Evolutionary conservation across 2,329 filamentous ascomycete species (phyloP).

Genomic region (Penicillium frequentans): DNA sequence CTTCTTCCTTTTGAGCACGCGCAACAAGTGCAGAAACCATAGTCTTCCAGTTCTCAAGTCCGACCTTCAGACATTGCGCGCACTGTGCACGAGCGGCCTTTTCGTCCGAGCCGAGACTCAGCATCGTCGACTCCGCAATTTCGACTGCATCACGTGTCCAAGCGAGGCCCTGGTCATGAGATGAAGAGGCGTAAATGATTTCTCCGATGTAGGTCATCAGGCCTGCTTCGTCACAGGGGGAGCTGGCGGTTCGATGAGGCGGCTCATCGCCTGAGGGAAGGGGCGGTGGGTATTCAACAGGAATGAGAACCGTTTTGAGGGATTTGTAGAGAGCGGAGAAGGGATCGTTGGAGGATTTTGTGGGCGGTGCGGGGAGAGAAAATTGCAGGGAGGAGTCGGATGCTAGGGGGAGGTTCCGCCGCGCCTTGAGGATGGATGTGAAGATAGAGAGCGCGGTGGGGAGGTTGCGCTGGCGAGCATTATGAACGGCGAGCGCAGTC

Average conservation of each 20-base stretch:
- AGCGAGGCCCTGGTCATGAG: constrained; percentile 69
- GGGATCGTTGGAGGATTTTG: constrained; percentile 25
- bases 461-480: constrained; percentile 68
- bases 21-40: constrained; percentile 71
- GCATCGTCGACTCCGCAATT: constrained; percentile 66
- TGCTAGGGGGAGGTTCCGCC: constrained; percentile 58
- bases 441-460: constrained; percentile 76
- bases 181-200: constrained; percentile 75
- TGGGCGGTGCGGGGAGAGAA: constrained; percentile 20
- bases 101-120: constrained; percentile 33
- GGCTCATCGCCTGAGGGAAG: constrained; percentile 69
- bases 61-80: constrained; percentile 72
- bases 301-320: constrained; percentile 49
- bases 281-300: constrained; percentile 66
- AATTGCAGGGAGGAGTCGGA: constrained; percentile 7
- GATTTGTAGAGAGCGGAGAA: constrained; percentile 38
- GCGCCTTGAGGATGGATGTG: constrained; percentile 77
- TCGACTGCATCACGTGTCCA: constrained; percentile 92
- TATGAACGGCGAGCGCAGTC: constrained; percentile 76
- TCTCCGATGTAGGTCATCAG: constrained; percentile 91
- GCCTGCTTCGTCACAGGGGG: constrained; percentile 80
- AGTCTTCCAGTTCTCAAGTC: constrained; percentile 75
- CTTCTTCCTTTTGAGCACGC: constrained; percentile 37
- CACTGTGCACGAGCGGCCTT: constrained; percentile 60
- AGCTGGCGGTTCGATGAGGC: constrained; percentile 62